Conservation (phyloP, 2,329 filamentous ascomycete species). For the Fusarium sp. region DNA sequence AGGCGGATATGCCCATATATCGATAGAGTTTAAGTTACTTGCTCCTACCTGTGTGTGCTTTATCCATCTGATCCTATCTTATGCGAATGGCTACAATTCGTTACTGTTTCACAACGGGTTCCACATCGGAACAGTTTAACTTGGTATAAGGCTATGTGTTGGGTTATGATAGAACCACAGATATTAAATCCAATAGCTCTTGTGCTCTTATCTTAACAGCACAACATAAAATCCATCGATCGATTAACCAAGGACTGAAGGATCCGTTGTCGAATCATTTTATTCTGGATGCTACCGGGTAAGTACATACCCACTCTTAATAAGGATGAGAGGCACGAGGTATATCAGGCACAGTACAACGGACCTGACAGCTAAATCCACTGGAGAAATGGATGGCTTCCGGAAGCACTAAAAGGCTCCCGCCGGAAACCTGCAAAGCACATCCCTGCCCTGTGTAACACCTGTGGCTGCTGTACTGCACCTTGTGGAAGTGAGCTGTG, state of each 20-base stretch:
- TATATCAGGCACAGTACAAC: not conserved
- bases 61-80: not conserved
- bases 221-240: not conserved
- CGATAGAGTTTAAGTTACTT: not conserved
- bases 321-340: too few relatives aligned
- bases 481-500: constrained; percentile 33
- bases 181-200: not conserved
- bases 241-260: not conserved
- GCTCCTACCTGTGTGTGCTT: not conserved
- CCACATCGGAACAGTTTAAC: not conserved
- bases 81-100: not conserved
- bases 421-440: not conserved
- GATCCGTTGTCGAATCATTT: not conserved
- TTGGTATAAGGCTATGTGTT: not conserved
- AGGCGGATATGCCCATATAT: not conserved
- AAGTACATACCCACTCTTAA: not conserved
- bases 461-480: not conserved
- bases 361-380: not conserved
- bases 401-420: not conserved
- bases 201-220: not conserved
- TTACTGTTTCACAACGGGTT: not conserved
- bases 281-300: not conserved
- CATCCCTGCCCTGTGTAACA: constrained; percentile 9
- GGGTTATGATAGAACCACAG: not conserved
- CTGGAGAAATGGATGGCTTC: not conserved